Percentiles rank a stretch among this genome's conserved stretches.
phyloP scores from a whole-genome alignment of 177 flowering plant genomes.

The Vitis hybrid region DNA sequence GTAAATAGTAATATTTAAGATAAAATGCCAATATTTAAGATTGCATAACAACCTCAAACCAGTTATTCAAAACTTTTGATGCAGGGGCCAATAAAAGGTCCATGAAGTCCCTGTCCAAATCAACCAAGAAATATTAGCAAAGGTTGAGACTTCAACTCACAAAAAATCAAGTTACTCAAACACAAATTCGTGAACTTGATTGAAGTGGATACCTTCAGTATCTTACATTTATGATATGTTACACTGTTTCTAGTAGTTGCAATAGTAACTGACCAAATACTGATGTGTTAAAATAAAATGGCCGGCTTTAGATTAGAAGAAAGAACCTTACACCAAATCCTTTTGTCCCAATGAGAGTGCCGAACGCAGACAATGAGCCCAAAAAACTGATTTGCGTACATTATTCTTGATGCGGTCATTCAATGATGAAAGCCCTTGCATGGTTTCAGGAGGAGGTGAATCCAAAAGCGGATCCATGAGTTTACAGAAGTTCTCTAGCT shows the following conservation, averaged over 20 bases:
- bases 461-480: conserved; percentile 87
- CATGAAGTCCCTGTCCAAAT: conserved; percentile 76
- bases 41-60: conserved; percentile 82
- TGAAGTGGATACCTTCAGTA: neutral
- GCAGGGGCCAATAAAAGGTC: conserved; percentile 91
- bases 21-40: conserved; percentile 4
- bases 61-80: conserved; percentile 89
- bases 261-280: neutral
- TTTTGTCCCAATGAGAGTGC: conserved; percentile 70
- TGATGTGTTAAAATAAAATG: neutral
- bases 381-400: conserved; percentile 61
- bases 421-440: conserved; percentile 42
- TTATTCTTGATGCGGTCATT: conserved; percentile 52
- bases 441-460: conserved; percentile 78
- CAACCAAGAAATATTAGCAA: conserved; percentile 10
- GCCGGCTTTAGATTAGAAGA: neutral
- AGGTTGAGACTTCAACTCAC: neutral
- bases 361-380: conserved; percentile 62
- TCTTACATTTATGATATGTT: neutral
- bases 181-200: neutral
- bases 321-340: conserved; percentile 71
- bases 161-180: neutral
- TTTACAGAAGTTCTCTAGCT: conserved; percentile 71
- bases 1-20: neutral
- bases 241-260: neutral